Evolutionary conservation across 208 protist genomes (phyloP).

Genomic region (Entamoeba dispar): DNA sequence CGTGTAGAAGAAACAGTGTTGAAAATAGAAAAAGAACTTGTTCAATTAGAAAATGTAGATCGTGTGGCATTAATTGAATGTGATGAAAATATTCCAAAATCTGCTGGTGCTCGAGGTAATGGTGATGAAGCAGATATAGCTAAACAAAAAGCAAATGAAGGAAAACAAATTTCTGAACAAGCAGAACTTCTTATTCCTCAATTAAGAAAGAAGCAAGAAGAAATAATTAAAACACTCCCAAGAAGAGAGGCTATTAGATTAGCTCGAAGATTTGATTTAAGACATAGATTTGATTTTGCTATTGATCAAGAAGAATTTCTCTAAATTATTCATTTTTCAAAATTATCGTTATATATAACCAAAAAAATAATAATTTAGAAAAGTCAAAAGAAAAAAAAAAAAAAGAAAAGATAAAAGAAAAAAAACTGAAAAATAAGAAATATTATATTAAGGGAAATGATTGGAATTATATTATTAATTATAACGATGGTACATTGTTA

Average conservation of each 20-base stretch:
- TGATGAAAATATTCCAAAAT: neutral
- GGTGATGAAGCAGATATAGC: neutral
- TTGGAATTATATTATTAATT: no score
- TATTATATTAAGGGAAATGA: no score
- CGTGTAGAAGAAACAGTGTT: neutral
- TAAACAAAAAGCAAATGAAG: neutral
- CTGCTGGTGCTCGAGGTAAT: neutral
- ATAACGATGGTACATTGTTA: no score
- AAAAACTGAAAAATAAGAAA: no score
- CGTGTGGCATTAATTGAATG: neutral
- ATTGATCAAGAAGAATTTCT: neutral
- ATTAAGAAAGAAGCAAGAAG: neutral
- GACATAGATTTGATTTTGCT: neutral
- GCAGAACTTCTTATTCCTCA: neutral
- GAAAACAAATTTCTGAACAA: neutral
- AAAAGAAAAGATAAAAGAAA: no score
- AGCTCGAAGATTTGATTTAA: neutral
- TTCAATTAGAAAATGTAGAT: neutral
- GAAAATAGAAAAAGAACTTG: neutral
- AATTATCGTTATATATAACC: neutral
- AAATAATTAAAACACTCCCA: neutral
- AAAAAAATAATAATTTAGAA: no score
- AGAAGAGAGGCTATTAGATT: neutral
- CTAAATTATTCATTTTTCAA: neutral
- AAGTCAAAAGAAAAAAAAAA: no score